These are phyloP conservation scores for Coleophoma cylindrospora DNA, from an alignment of 2,329 filamentous ascomycete species.

Conservation along the genomic window DNA sequence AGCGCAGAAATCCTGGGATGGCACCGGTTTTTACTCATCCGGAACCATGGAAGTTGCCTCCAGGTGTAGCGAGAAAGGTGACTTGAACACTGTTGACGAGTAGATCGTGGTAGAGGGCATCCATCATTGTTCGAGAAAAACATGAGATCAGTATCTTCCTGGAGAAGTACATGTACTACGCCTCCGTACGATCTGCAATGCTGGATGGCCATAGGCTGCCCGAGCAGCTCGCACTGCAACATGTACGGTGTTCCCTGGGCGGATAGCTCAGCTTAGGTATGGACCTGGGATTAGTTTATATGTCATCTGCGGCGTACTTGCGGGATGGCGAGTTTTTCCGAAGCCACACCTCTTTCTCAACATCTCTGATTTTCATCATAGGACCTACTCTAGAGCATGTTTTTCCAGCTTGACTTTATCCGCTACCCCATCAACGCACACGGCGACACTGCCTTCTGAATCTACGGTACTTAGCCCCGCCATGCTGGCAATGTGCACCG, in stretches of 20 bases:
- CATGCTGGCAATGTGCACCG: conserved; percentile 14
- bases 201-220: conserved; percentile 17
- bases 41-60: too few species aligned
- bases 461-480: conserved; percentile 12
- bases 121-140: too few species aligned
- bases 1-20: too few species aligned
- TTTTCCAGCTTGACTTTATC: conserved; percentile 14
- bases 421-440: conserved; percentile 15
- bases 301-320: conserved; percentile 16
- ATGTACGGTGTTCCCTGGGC: conserved; percentile 18
- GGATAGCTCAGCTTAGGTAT: conserved; percentile 22
- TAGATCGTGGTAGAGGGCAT: too few species aligned
- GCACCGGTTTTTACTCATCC: too few species aligned
- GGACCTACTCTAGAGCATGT: conserved; percentile 14
- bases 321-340: neutral
- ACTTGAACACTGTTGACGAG: too few species aligned
- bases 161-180: conserved; percentile 8
- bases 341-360: too few species aligned
- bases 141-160: neutral
- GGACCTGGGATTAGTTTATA: conserved; percentile 22
- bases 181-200: conserved; percentile 9
- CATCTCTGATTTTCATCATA: conserved; percentile 1
- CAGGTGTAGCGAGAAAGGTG: too few species aligned
- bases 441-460: conserved; percentile 16
- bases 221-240: conserved; percentile 15